These are phyloP conservation scores for Sordariomycetes sp. DNA, from an alignment of 2,329 filamentous ascomycete species.

Conservation along the genomic window DNA sequence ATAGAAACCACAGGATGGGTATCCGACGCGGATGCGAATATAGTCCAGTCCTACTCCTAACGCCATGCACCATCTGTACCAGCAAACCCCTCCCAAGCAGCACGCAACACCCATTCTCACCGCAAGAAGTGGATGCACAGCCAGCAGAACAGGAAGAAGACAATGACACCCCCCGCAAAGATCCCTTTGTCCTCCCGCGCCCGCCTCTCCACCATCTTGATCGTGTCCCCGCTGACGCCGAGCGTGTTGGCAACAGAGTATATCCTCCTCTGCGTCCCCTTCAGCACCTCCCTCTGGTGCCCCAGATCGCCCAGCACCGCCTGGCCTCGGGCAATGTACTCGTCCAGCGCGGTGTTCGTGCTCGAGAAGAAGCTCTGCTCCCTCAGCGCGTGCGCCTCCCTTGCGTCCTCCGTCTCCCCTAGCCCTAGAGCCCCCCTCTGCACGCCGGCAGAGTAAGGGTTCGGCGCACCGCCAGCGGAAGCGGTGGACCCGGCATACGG, in stretches of 20 bases:
- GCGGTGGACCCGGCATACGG: slow-evolving; percentile 45
- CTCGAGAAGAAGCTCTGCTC: slow-evolving; percentile 80
- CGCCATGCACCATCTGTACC: background rate
- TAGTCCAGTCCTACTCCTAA: background rate
- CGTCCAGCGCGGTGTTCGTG: slow-evolving; percentile 78
- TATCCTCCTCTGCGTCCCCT: slow-evolving; percentile 80
- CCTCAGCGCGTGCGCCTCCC: slow-evolving; percentile 72
- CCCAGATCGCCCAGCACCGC: slow-evolving; percentile 81
- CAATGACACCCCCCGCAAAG: slow-evolving; percentile 72
- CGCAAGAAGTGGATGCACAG: slow-evolving; percentile 74
- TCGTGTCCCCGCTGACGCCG: slow-evolving; percentile 88
- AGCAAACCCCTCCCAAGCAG: background rate
- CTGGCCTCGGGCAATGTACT: slow-evolving; percentile 83
- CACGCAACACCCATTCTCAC: slow-evolving; percentile 19
- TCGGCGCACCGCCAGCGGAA: background rate
- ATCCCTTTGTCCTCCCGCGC: slow-evolving; percentile 98
- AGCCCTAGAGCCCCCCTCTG: slow-evolving; percentile 21
- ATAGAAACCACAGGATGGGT: background rate
- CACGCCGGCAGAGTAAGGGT: background rate
- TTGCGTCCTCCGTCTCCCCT: slow-evolving; percentile 47
- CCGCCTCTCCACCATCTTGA: slow-evolving; percentile 86
- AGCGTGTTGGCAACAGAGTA: slow-evolving; percentile 92
- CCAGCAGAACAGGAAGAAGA: slow-evolving; percentile 90
- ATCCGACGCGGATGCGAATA: background rate
- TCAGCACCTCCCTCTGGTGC: slow-evolving; percentile 85